These are phyloP conservation scores for Plasmodium falciparum DNA, from an alignment of 169 alveolate genomes.

Conservation along the genomic window DNA sequence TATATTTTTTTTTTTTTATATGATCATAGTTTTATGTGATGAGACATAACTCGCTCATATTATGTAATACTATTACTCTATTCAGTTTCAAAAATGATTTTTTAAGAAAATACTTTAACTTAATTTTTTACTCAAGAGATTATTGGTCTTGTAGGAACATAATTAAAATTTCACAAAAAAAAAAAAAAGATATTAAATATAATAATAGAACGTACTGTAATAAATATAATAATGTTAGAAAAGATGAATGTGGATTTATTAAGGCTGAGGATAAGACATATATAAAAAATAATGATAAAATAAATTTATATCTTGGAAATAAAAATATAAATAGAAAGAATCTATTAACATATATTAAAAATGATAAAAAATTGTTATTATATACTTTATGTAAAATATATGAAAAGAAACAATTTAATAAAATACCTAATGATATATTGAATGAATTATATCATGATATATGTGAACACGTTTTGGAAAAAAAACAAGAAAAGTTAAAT, in stretches of 20 bases:
- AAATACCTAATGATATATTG: background rate
- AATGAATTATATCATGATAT: constrained; percentile 12
- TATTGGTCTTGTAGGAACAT: too few species aligned
- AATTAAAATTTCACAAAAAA: background rate
- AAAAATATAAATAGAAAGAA: constrained; percentile 27
- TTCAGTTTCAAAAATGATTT: too few species aligned
- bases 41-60: too few species aligned
- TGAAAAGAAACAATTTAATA: constrained; percentile 13
- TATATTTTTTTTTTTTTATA: too few species aligned
- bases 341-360: constrained; percentile 25
- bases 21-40: too few species aligned
- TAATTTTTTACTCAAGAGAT: too few species aligned
- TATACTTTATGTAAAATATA: constrained; percentile 34
- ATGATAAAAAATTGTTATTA: constrained; percentile 31
- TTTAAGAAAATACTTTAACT: too few species aligned
- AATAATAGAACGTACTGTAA: background rate
- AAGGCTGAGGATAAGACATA: background rate
- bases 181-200: background rate
- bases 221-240: background rate
- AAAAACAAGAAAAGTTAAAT: constrained; percentile 6
- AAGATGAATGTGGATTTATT: background rate
- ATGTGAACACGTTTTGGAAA: background rate
- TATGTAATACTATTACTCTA: too few species aligned
- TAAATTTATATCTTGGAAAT: constrained; percentile 7
- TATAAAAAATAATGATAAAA: background rate